Evolutionary conservation across 345 rosid species (phyloP).

Genomic region (Ceriops decandra): DNA sequence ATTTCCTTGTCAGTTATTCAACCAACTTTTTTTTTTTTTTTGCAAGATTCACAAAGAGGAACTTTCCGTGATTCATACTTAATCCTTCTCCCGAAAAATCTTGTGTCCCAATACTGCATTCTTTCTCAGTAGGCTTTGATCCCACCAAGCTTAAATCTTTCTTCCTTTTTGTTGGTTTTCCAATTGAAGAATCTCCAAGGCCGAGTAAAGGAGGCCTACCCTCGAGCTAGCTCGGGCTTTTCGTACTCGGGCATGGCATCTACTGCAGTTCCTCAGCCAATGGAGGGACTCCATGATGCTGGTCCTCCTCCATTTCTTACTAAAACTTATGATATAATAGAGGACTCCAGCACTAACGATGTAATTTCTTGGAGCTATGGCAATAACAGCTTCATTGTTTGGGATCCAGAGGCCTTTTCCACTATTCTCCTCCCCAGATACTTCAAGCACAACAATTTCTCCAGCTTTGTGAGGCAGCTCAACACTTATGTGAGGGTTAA

Average conservation of each 20-base stretch:
- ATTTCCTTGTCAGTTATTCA: too few relatives aligned
- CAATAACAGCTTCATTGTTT: constrained; percentile 61
- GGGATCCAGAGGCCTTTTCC: constrained; percentile 56
- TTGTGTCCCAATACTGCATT: neutral
- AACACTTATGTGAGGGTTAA: constrained; percentile 28
- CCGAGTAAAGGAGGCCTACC: constrained; percentile 12
- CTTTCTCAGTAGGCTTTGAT: neutral
- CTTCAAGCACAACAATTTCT: constrained; percentile 35
- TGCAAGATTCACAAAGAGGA: too few relatives aligned
- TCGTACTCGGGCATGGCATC: constrained; percentile 5
- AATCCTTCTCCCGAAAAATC: neutral
- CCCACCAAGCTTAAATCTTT: too few relatives aligned
- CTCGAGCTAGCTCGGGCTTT: constrained; percentile 4
- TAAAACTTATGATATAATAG: constrained; percentile 65
- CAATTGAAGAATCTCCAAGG: constrained; percentile 8
- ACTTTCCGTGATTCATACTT: neutral
- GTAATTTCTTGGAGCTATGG: constrained; percentile 69
- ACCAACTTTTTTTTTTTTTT: too few relatives aligned
- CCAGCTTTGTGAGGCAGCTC: constrained; percentile 39
- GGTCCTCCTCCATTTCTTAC: constrained; percentile 76
- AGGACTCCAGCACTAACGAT: constrained; percentile 54
- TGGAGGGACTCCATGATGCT: constrained; percentile 53
- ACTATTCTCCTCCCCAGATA: constrained; percentile 27
- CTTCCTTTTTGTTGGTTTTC: neutral
- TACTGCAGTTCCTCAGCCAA: constrained; percentile 38